Conservation (phyloP, 2,329 filamentous ascomycete species). For the Pseudogymnoascus sp. region DNA sequence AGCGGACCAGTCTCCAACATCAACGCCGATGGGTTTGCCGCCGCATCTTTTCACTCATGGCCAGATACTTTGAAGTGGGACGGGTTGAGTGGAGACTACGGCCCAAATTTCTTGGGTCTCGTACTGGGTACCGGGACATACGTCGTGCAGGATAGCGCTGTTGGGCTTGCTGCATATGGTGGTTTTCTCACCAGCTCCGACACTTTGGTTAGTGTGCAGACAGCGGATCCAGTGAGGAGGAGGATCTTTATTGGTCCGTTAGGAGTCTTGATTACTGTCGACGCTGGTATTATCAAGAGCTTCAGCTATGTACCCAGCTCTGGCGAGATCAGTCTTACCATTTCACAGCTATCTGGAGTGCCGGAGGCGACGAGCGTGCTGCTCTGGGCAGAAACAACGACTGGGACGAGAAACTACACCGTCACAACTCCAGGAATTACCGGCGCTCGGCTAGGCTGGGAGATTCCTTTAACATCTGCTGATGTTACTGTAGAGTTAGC, state of each 20-base stretch:
- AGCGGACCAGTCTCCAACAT: slow-evolving; percentile 48
- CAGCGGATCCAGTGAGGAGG: slow-evolving; percentile 39
- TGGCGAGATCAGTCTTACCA: background rate
- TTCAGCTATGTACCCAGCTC: slow-evolving; percentile 28
- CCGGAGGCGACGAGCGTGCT: background rate
- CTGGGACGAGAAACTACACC: background rate
- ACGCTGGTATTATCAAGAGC: slow-evolving; percentile 35
- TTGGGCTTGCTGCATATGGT: slow-evolving; percentile 43
- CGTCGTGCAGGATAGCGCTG: slow-evolving; percentile 35
- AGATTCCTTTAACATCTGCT: background rate
- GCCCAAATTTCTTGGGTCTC: slow-evolving; percentile 44
- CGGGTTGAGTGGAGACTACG: slow-evolving; percentile 49
- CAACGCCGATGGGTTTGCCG: slow-evolving; percentile 44
- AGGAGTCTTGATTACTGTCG: slow-evolving; percentile 33
- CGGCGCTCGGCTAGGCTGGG: background rate
- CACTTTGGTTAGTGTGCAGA: slow-evolving; percentile 30
- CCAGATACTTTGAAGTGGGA: slow-evolving; percentile 50
- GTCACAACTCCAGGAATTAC: background rate
- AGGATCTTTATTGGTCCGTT: slow-evolving; percentile 41
- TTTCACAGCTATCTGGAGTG: background rate
- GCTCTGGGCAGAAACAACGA: background rate
- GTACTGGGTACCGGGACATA: slow-evolving; percentile 43
- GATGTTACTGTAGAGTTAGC: background rate
- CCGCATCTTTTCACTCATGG: slow-evolving; percentile 48
- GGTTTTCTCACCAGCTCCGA: slow-evolving; percentile 31